Percentiles rank a stretch among this genome's conserved stretches.
Conservation (phyloP, 768 basidiomycete species). For the Sutorius australiensis region DNA sequence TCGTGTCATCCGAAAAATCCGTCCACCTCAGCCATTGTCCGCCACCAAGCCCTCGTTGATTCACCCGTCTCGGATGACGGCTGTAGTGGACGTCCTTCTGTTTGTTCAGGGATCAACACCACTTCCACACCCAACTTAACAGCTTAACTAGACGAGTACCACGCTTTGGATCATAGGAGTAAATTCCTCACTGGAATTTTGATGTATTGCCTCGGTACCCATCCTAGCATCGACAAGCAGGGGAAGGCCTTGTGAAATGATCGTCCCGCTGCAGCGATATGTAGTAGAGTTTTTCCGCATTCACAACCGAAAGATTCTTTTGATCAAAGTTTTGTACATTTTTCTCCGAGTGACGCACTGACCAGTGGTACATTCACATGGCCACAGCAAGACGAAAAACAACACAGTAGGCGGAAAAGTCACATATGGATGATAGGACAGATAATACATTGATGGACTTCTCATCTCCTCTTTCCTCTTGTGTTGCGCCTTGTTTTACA, state of each 20-base stretch:
- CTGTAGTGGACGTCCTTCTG: slow-evolving; percentile 9
- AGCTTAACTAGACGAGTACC: not conserved
- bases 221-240: not conserved
- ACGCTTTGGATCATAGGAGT: not conserved
- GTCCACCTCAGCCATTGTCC: too few relatives aligned
- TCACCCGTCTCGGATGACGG: too few relatives aligned
- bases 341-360: not conserved
- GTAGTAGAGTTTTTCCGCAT: not conserved
- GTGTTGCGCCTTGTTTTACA: slow-evolving; percentile 6
- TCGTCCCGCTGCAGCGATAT: too few relatives aligned
- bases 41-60: too few relatives aligned
- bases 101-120: not conserved
- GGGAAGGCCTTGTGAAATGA: too few relatives aligned
- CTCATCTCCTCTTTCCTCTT: not conserved
- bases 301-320: not conserved
- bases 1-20: not conserved
- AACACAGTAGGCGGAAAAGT: not conserved
- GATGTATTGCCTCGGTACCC: not conserved
- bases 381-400: not conserved
- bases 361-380: not conserved
- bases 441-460: not conserved
- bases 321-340: not conserved
- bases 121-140: too few relatives aligned
- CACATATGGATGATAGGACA: not conserved
- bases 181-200: not conserved